These are phyloP conservation scores for Aspergillus tanneri DNA, from an alignment of 2,329 filamentous ascomycete species.

Conservation along the genomic window DNA sequence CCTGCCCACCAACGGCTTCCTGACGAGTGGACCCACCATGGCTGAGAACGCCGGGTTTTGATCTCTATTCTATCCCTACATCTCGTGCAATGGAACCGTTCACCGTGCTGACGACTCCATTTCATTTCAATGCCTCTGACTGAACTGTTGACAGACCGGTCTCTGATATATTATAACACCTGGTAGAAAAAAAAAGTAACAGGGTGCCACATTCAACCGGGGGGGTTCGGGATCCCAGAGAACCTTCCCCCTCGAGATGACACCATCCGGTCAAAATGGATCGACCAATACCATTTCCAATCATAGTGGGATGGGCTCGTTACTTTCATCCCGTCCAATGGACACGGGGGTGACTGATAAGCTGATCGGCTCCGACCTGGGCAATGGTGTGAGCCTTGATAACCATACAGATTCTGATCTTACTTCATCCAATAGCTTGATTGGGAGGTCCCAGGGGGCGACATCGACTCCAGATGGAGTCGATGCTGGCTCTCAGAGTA, in stretches of 20 bases:
- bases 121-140: constrained; percentile 4
- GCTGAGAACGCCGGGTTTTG: constrained; percentile 22
- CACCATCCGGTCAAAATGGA: constrained; percentile 14
- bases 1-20: constrained; percentile 15
- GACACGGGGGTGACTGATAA: neutral
- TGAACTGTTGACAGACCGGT: too few species aligned
- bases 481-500: constrained; percentile 18
- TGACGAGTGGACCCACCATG: constrained; percentile 28
- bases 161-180: neutral
- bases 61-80: constrained; percentile 21
- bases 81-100: constrained; percentile 11
- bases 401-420: neutral
- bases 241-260: constrained; percentile 6
- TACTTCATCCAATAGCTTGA: constrained; percentile 1
- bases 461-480: constrained; percentile 1
- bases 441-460: constrained; percentile 5
- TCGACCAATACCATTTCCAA: constrained; percentile 9
- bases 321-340: constrained; percentile 8
- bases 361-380: neutral
- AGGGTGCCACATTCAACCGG: neutral
- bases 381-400: neutral
- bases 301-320: constrained; percentile 2
- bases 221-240: neutral
- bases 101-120: constrained; percentile 1
- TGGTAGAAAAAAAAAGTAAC: neutral